Base-by-base conservation (phyloP, 2,329 filamentous ascomycete genomes). In the Paracamarosporium sp. region DNA sequence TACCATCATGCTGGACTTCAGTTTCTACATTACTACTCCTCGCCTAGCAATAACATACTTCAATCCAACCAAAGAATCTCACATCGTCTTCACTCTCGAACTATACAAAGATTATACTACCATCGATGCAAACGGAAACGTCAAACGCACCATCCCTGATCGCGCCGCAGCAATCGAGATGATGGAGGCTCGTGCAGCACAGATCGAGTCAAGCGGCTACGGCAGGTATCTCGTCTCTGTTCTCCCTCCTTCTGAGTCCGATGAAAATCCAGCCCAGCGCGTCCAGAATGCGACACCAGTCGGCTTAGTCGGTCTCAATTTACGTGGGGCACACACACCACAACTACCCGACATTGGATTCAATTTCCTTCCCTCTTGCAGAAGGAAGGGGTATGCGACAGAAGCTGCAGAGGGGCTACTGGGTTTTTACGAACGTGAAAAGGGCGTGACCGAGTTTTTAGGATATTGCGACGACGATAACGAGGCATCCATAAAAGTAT, bases 21-120 rank as follows among this genome's bases (percentile, higher is more conserved):
- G 15, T n/a, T 52, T 52, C 50, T 52, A 52, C 36, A 33, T 52
- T 7, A 43, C 50, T 1, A 52, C 50, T 13, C 50, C 50, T 17
- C 50, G 50, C 9, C 35, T 52, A 9, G 50, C 38, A 1, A 44
- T 52, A 31, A 52, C 50, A 17, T 52, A 52, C 17, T 43, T 43
- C 17, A 33, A 52, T 11, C 36, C 50, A 11, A 22, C 11, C 1
- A 41, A 30, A 11, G 50, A 52, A 24, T 24, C 36, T 13, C 50
- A 52, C 24, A 38, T 52, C 27, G 50, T 17, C n/a, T 44, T 52
- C 36, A 43, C 35, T 1, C 7, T 31, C 7, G 36, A 44, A 27
- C 27, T 52, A 1, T 52, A 52, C 20, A 44, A 44, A 17, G 38
- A 36, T 15, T 41, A 52, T 20, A 44, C 25, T 13, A 24, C 13